A percentile compares a stretch with the other conserved stretches of the same genome.
Conservation (phyloP, 2,329 filamentous ascomycete species). For the Neurospora sp. region DNA sequence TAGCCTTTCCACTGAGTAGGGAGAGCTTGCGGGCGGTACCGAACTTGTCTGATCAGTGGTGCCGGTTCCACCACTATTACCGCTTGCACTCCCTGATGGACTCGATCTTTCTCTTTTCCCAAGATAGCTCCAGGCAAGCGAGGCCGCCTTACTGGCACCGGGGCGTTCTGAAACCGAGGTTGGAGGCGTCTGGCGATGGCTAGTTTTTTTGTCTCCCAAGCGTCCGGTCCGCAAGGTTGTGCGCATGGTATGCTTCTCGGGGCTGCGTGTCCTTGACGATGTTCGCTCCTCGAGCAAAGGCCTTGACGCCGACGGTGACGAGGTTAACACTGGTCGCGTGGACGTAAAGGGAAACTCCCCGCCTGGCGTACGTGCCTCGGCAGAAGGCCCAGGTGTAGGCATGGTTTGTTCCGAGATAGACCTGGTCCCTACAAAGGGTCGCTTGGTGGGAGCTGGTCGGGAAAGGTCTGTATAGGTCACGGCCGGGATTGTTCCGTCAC, state of each 20-base stretch:
- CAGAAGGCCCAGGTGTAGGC: conserved; percentile 10
- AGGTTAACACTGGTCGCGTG: conserved; percentile 13
- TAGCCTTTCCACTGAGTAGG: conserved; percentile 16
- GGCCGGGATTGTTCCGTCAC: conserved; percentile 71
- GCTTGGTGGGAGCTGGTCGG: conserved; percentile 44
- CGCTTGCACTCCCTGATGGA: conserved; percentile 1
- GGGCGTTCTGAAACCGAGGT: conserved; percentile 35
- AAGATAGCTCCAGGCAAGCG: conserved; percentile 49
- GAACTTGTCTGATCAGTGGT: conserved; percentile 8
- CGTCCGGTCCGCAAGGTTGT: conserved; percentile 46
- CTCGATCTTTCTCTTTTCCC: conserved; percentile 26
- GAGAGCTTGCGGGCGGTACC: conserved; percentile 4
- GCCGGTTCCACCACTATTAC: conserved; percentile 8
- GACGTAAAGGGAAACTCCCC: conserved; percentile 18
- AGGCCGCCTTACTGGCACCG: conserved; percentile 54
- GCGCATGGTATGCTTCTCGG: conserved; percentile 52
- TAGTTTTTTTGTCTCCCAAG: conserved; percentile 31
- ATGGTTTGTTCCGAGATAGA: conserved; percentile 41
- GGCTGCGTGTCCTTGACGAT: conserved; percentile 41
- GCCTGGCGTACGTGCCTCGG: not conserved
- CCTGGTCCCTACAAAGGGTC: conserved; percentile 46
- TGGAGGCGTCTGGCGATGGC: conserved; percentile 28
- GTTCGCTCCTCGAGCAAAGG: conserved; percentile 25
- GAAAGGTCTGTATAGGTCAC: conserved; percentile 74
- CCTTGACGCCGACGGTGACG: conserved; percentile 22